Evolutionary conservation across 352 stramenopile species (phyloP).

Genomic region (Peronospora belbahrii): DNA sequence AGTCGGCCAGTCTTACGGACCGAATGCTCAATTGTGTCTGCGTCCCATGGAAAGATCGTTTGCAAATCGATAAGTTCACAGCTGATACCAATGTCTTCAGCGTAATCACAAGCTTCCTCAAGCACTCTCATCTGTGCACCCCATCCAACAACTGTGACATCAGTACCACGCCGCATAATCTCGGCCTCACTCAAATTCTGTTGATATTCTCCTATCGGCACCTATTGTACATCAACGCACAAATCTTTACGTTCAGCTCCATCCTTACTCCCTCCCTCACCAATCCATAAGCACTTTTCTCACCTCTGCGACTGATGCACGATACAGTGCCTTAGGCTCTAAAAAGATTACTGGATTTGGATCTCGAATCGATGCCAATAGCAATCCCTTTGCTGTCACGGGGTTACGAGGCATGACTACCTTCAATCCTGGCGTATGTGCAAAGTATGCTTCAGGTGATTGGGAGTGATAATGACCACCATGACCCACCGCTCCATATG

Average conservation of each 20-base stretch:
- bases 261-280: too few species aligned
- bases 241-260: too few species aligned
- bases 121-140: conserved; percentile 88
- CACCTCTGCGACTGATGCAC: conserved; percentile 90
- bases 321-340: conserved; percentile 97
- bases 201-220: conserved; percentile 93
- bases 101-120: conserved; percentile 78
- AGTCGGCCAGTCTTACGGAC: conserved; percentile 96
- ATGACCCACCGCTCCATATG: conserved; percentile 93
- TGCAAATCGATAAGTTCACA: conserved; percentile 97
- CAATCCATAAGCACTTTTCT: not conserved
- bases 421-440: conserved; percentile 96
- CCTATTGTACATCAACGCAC: conserved; percentile 16
- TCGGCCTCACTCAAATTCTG: conserved; percentile 92
- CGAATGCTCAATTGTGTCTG: conserved; percentile 89
- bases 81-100: conserved; percentile 88
- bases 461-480: conserved; percentile 93
- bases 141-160: conserved; percentile 95
- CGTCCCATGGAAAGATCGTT: conserved; percentile 97
- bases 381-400: conserved; percentile 91
- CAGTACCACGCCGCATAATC: conserved; percentile 86
- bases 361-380: conserved; percentile 93
- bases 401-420: conserved; percentile 93
- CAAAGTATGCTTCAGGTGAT: conserved; percentile 95
- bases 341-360: conserved; percentile 97